Evolutionary conservation across 352 stramenopile genomes (phyloP), one percentile per base, ranked within the genome.

Genomic region (Pythium chondricola): DNA sequence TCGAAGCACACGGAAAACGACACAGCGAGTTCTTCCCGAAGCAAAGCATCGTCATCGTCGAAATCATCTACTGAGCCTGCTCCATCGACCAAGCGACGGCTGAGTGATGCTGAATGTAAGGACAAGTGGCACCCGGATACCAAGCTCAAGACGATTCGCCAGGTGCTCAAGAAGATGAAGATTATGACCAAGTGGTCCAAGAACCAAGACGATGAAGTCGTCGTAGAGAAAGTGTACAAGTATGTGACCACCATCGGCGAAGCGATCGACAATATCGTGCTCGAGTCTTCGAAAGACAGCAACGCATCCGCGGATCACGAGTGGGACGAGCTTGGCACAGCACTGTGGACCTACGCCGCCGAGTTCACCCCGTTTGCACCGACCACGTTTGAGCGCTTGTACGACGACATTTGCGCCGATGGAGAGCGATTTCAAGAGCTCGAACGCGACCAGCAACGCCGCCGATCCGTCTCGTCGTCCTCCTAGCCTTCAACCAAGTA

Each of bases 141-240:
- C 38, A 68, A 66, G 40, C 45, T 93, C 27, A 83, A 80, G 38
- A 74, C 87, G 17, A 85, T 93, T 21, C 74, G 77, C 0, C 69
- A 81, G 44, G 79, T 85, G 56, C 69, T 93, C 4, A 93, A 93
- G 58, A 93, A 93, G 61, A 86, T 93, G 71, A 82, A 85, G 36
- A 86, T 88, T 36, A 91, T 93, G 72, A 66, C 62, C 21, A 56
- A 80, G 14, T 93, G 83, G 83, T 91, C 79, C 21, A 76, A 82
- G 52, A 71, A 77, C 45, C 80, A 92, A 48, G 84, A 80, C 31
- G 78, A 93, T 35, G 74, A 88, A 65, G 82, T 85, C 2, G 74
- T 93, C 25, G 71, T 92, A 11, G 83, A 93, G 44, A 93, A 93
- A 59, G 74, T 93, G 54, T 78, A 69, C 61, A 91, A 93, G 60